phyloP scores from a whole-genome alignment of 768 basidiomycete genomes.

The Hebeloma cylindrosporum region DNA sequence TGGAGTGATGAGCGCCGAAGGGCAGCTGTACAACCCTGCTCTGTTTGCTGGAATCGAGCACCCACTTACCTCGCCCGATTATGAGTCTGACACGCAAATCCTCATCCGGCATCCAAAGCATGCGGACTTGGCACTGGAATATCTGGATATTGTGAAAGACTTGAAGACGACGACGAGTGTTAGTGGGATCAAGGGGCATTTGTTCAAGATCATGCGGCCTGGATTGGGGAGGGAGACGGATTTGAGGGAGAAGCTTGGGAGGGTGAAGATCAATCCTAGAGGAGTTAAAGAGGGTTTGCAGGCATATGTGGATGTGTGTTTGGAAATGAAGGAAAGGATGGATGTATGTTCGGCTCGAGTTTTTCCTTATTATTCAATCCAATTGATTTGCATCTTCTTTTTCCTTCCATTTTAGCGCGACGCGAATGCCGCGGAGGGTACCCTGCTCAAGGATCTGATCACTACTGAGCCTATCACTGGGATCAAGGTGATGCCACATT shows the following conservation, averaged over 20 bases:
- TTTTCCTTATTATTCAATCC: conserved; percentile 1
- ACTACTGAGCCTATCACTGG: conserved; percentile 35
- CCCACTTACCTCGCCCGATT: conserved; percentile 15
- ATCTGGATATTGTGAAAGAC: conserved; percentile 73
- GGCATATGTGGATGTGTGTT: conserved; percentile 33
- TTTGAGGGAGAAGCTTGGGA: conserved; percentile 71
- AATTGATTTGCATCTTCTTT: background rate
- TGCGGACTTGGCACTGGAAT: conserved; percentile 77
- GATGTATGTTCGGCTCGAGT: conserved; percentile 22
- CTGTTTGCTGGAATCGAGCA: conserved; percentile 52
- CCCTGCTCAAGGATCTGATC: conserved; percentile 30
- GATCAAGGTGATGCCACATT: conserved; percentile 40
- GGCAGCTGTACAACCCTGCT: conserved; percentile 89
- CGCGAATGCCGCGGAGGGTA: conserved; percentile 35
- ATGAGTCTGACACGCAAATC: conserved; percentile 33
- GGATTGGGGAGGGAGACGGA: conserved; percentile 66
- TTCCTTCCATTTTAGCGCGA: conserved; percentile 41
- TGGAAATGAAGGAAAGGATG: conserved; percentile 29
- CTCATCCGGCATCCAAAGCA: conserved; percentile 53
- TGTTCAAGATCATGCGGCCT: conserved; percentile 91
- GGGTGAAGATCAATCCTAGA: conserved; percentile 28
- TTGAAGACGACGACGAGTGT: conserved; percentile 69
- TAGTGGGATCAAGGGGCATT: conserved; percentile 85
- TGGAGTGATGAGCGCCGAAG: conserved; percentile 95
- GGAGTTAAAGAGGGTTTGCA: conserved; percentile 31